Conservation (phyloP, 2,329 filamentous ascomycete species). For the Magnaporthales sp. region DNA sequence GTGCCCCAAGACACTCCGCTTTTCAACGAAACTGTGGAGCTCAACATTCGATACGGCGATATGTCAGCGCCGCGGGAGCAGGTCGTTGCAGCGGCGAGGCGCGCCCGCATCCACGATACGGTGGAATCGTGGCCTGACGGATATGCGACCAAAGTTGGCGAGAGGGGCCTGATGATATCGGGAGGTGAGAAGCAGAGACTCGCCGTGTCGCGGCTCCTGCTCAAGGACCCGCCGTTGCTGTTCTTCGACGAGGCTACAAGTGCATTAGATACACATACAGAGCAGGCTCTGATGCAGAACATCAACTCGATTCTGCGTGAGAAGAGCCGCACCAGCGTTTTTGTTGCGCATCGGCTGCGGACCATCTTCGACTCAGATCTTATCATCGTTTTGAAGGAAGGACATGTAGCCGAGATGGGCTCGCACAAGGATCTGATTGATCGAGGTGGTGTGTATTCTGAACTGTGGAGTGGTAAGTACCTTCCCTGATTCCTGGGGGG, state of each 20-base stretch:
- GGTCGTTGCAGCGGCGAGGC: slow-evolving; percentile 68
- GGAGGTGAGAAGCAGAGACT: slow-evolving; percentile 50
- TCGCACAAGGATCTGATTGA: slow-evolving; percentile 81
- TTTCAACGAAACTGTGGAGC: slow-evolving; percentile 92
- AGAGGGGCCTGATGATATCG: slow-evolving; percentile 26
- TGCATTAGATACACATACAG: slow-evolving; percentile 51
- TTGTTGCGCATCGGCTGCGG: slow-evolving; percentile 83
- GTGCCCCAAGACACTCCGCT: slow-evolving; percentile 95
- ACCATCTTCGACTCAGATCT: slow-evolving; percentile 91
- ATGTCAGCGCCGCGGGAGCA: slow-evolving; percentile 66
- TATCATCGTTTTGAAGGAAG: slow-evolving; percentile 84
- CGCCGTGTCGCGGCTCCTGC: slow-evolving; percentile 34
- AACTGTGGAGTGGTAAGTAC: slow-evolving; percentile 64
- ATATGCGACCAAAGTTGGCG: slow-evolving; percentile 80
- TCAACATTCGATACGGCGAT: slow-evolving; percentile 91
- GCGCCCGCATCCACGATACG: slow-evolving; percentile 78
- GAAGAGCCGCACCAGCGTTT: slow-evolving; percentile 83
- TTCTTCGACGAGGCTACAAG: slow-evolving; percentile 21
- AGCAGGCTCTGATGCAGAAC: slow-evolving; percentile 80
- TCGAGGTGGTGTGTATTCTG: slow-evolving; percentile 69
- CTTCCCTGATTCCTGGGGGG: background rate
- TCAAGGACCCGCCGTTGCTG: slow-evolving; percentile 28
- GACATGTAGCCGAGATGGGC: slow-evolving; percentile 78
- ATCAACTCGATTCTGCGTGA: slow-evolving; percentile 90
- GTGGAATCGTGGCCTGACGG: slow-evolving; percentile 76